A percentile compares a stretch with the other conserved stretches of the same genome.
Evolutionary conservation across 2,329 filamentous ascomycete genomes (phyloP).

Genomic region (Pseudonectria foliicola): DNA sequence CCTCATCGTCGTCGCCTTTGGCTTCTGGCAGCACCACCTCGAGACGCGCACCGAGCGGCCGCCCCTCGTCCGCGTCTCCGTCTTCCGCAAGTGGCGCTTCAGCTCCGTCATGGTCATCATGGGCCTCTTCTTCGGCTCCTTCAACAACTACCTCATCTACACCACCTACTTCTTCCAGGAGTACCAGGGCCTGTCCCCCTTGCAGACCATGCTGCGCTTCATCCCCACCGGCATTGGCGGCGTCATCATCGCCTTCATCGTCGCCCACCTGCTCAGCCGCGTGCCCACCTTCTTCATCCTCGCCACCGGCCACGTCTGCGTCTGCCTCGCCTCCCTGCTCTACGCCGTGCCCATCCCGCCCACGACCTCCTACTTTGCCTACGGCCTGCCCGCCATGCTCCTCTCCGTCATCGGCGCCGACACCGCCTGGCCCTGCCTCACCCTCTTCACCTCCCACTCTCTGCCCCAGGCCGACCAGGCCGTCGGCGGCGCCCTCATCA

Average conservation of each 20-base stretch:
- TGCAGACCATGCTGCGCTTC: conserved; percentile 64
- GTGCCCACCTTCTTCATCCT: conserved; percentile 53
- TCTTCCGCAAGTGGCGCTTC: conserved; percentile 54
- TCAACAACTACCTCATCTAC: conserved; percentile 62
- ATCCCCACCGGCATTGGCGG: conserved; percentile 58
- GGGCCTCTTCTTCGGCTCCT: conserved; percentile 58
- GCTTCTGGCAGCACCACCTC: conserved; percentile 50
- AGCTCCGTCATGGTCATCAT: conserved; percentile 58
- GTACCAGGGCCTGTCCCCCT: conserved; percentile 51
- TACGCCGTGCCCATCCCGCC: conserved; percentile 58
- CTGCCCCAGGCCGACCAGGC: conserved; percentile 59
- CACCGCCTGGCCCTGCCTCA: conserved; percentile 58
- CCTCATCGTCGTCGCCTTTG: conserved; percentile 48
- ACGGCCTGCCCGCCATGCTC: conserved; percentile 58
- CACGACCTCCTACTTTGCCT: conserved; percentile 59
- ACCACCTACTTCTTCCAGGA: conserved; percentile 66
- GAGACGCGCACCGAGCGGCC: conserved; percentile 28
- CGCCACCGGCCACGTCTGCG: conserved; percentile 47
- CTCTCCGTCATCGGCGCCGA: conserved; percentile 60
- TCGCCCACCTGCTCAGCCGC: conserved; percentile 49
- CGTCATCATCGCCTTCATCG: conserved; percentile 47
- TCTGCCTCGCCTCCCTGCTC: conserved; percentile 50
- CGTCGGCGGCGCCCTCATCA: conserved; percentile 60
- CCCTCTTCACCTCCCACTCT: conserved; percentile 57
- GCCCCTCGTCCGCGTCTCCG: conserved; percentile 60